A percentile compares a stretch with the other conserved stretches of the same genome.
phyloP scores from a whole-genome alignment of 371 early-diverging fungal genomes.

The Mycotypha africana region DNA sequence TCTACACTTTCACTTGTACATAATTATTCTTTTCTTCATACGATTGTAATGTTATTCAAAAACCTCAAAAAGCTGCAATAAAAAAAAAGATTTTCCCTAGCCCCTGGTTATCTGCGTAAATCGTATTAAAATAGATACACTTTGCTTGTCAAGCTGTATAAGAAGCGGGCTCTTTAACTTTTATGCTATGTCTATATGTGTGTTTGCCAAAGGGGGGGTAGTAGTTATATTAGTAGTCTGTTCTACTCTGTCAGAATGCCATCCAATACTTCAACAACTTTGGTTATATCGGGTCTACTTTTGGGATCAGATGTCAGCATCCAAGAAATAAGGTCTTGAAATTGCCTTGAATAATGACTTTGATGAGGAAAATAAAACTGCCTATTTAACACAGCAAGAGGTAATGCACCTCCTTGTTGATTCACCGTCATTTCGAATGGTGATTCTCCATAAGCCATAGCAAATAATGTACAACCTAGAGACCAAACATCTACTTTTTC shows the following conservation, averaged over 20 bases:
- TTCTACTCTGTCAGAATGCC: neutral
- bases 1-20: no score
- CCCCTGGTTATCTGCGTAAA: no score
- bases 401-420: conserved; percentile 51
- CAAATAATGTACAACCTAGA: conserved; percentile 64
- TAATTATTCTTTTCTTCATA: no score
- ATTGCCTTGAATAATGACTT: conserved; percentile 49
- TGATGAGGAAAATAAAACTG: conserved; percentile 45
- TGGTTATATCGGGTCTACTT: conserved; percentile 57
- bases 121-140: no score
- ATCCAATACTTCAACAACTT: conserved; percentile 5
- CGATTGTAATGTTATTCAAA: no score
- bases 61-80: no score
- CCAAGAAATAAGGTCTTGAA: conserved; percentile 56
- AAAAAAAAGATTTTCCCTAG: no score
- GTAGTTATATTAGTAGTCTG: no score
- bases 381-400: conserved; percentile 58
- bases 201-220: no score
- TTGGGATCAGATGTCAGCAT: conserved; percentile 65
- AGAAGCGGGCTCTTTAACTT: no score
- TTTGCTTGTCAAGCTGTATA: no score
- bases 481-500: conserved; percentile 73
- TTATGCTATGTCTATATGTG: no score
- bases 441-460: conserved; percentile 61
- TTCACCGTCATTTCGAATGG: conserved; percentile 62